Conservation (phyloP, 768 basidiomycete species). For the Phanerochaete sordida region DNA sequence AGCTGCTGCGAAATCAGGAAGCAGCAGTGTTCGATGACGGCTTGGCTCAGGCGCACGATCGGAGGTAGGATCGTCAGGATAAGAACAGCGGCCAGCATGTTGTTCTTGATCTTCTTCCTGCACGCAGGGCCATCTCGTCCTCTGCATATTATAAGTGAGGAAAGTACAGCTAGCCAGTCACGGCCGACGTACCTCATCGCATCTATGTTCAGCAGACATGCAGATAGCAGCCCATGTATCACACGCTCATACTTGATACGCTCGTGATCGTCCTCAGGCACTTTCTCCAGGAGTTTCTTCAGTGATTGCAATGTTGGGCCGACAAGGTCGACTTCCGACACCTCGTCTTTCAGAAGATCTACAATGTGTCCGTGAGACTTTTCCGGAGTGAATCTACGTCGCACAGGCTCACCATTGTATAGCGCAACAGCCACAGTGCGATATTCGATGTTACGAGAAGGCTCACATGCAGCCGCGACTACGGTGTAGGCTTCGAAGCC, state of each 20-base stretch:
- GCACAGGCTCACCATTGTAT: conserved; percentile 57
- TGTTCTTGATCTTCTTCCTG: conserved; percentile 83
- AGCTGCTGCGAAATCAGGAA: conserved; percentile 83
- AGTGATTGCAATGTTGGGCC: conserved; percentile 78
- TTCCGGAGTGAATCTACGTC: background rate
- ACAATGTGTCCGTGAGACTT: background rate
- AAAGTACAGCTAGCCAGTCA: background rate
- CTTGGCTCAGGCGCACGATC: conserved; percentile 61
- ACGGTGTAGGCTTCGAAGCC: conserved; percentile 60
- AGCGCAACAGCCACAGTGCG: conserved; percentile 76
- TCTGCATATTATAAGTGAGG: conserved; percentile 34
- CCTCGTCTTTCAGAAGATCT: conserved; percentile 88
- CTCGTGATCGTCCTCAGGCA: conserved; percentile 37
- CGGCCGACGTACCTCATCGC: conserved; percentile 75
- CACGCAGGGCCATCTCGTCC: conserved; percentile 77
- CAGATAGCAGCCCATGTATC: conserved; percentile 80
- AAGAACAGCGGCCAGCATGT: conserved; percentile 81
- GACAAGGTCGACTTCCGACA: conserved; percentile 71
- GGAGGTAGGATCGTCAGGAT: conserved; percentile 77
- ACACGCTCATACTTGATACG: conserved; percentile 54
- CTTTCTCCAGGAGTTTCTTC: conserved; percentile 66
- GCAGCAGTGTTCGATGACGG: conserved; percentile 80
- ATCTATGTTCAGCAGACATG: conserved; percentile 83
- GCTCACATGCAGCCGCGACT: conserved; percentile 54
- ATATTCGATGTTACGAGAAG: conserved; percentile 65